Percentiles rank a stretch among this genome's conserved stretches.
These are phyloP conservation scores for Colletotrichum orbiculare DNA, from an alignment of 2,329 filamentous ascomycete species.

Conservation along the genomic window DNA sequence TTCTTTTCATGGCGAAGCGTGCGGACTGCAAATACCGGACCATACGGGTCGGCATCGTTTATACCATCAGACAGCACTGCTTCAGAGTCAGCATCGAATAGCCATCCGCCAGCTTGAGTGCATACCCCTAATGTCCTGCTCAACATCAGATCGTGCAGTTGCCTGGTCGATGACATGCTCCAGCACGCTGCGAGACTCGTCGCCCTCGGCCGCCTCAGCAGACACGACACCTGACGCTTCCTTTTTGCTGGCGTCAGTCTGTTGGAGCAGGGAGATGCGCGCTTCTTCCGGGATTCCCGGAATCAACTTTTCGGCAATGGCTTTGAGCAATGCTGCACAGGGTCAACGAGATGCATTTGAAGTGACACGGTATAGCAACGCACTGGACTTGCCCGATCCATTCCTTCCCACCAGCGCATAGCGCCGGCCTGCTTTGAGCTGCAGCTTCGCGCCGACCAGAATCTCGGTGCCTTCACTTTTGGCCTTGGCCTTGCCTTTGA, in stretches of 20 bases:
- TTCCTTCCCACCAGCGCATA: constrained; percentile 86
- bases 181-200: constrained; percentile 60
- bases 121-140: constrained; percentile 70
- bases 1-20: constrained; percentile 71
- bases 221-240: constrained; percentile 32
- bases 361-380: constrained; percentile 8
- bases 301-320: constrained; percentile 81
- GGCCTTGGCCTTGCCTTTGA: constrained; percentile 62
- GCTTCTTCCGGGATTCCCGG: constrained; percentile 77
- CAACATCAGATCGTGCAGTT: constrained; percentile 65
- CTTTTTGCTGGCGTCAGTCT: constrained; percentile 61
- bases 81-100: constrained; percentile 35
- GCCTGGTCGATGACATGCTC: constrained; percentile 75
- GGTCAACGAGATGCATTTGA: background rate
- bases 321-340: constrained; percentile 72
- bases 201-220: constrained; percentile 15
- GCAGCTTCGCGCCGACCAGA: constrained; percentile 74
- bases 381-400: constrained; percentile 85
- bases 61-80: constrained; percentile 70
- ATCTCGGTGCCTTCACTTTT: constrained; percentile 70
- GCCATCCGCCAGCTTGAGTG: background rate
- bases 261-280: constrained; percentile 75
- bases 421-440: constrained; percentile 76
- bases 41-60: constrained; percentile 67
- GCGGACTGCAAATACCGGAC: constrained; percentile 70